Evolutionary conservation across 352 stramenopile genomes (phyloP).

Genomic region (Globisporangium ultimum): DNA sequence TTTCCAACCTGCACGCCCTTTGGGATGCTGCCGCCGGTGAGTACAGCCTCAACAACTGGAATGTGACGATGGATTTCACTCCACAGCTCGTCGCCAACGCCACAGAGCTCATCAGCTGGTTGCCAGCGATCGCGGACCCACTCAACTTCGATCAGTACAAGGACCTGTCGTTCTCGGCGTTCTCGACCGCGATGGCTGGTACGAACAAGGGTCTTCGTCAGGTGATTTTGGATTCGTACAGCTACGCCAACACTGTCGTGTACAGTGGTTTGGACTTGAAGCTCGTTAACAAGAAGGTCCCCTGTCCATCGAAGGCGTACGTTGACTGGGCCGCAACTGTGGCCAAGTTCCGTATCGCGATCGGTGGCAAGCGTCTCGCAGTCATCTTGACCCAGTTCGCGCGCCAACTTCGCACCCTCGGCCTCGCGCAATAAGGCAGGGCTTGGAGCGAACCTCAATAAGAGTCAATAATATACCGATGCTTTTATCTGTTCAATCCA

Average conservation of each 20-base stretch:
- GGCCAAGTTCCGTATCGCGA: constrained; percentile 44
- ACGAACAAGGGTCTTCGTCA: constrained; percentile 23
- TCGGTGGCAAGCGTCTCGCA: constrained; percentile 50
- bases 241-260: constrained; percentile 31
- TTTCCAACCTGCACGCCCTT: constrained; percentile 62
- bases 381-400: constrained; percentile 57
- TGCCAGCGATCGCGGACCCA: constrained; percentile 27
- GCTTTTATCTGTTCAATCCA: too few relatives aligned
- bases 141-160: constrained; percentile 43
- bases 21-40: constrained; percentile 57
- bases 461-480: neutral
- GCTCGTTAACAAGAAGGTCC: constrained; percentile 9
- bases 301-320: constrained; percentile 31
- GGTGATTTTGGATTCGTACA: constrained; percentile 44
- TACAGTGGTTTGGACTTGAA: constrained; percentile 38
- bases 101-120: constrained; percentile 36
- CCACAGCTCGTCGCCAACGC: constrained; percentile 30
- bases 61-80: constrained; percentile 17
- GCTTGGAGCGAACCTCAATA: constrained; percentile 4
- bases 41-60: constrained; percentile 56
- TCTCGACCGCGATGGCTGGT: constrained; percentile 26
- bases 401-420: constrained; percentile 34
- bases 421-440: constrained; percentile 16
- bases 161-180: constrained; percentile 26
- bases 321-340: constrained; percentile 24